A percentile compares a stretch with the other conserved stretches of the same genome.
Conservation (phyloP, 2,329 filamentous ascomycete genomes). For the Penicillium sp. region DNA sequence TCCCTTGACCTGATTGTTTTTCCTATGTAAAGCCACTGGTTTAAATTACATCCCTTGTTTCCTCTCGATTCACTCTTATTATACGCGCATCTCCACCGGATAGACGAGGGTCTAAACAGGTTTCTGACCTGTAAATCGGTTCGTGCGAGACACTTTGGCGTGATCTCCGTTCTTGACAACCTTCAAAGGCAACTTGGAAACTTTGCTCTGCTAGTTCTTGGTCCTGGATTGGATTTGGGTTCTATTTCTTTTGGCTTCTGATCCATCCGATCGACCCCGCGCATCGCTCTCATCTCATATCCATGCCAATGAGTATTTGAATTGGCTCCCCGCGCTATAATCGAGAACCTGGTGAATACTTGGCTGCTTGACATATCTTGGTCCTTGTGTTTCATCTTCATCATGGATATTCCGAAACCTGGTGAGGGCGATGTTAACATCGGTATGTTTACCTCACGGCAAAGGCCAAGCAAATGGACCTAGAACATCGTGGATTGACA, state of each 20-base stretch:
- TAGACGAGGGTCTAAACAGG: not conserved
- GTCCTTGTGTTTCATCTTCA: slow-evolving; percentile 6
- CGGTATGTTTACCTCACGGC: slow-evolving; percentile 12
- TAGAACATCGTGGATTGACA: not conserved
- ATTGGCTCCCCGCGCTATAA: slow-evolving; percentile 2
- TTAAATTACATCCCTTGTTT: slow-evolving; percentile 21
- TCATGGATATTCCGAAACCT: slow-evolving; percentile 23
- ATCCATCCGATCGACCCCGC: slow-evolving; percentile 1
- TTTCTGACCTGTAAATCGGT: slow-evolving; percentile 19
- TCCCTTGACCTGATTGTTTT: not conserved
- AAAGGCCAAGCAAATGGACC: not conserved
- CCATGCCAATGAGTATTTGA: slow-evolving; percentile 12
- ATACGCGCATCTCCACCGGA: not conserved
- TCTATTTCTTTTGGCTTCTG: not conserved
- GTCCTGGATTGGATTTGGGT: not conserved
- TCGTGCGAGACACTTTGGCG: slow-evolving; percentile 2
- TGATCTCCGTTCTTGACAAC: slow-evolving; percentile 4
- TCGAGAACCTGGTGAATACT: not conserved
- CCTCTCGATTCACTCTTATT: not conserved
- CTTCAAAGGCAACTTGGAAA: not conserved
- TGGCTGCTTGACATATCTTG: not conserved
- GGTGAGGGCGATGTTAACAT: slow-evolving; percentile 25
- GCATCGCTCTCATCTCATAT: not conserved
- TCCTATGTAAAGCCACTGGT: not conserved
- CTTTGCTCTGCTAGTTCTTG: not conserved